phyloP scores from a whole-genome alignment of 305 asterid genomes.

The Fraxinus velutina region DNA sequence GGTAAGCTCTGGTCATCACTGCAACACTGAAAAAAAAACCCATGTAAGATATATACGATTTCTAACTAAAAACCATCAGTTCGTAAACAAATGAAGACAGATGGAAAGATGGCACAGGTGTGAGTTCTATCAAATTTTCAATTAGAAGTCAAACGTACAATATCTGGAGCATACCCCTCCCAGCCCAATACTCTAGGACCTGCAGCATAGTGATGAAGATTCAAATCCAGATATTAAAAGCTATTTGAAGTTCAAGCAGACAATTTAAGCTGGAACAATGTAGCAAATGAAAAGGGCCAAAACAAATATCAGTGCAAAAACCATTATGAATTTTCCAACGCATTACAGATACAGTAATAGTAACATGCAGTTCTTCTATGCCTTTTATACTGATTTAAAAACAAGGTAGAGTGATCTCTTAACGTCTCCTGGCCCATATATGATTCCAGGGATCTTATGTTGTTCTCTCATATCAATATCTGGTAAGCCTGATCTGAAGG shows the following conservation, averaged over 20 bases:
- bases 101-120: neutral
- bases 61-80: constrained; percentile 13
- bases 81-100: neutral
- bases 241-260: constrained; percentile 15
- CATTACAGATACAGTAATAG: neutral
- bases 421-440: neutral
- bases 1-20: constrained; percentile 96
- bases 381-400: neutral
- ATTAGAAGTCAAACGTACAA: constrained; percentile 55
- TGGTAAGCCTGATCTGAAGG: neutral
- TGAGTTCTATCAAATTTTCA: constrained; percentile 3
- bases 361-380: neutral
- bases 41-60: constrained; percentile 1
- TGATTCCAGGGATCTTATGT: neutral
- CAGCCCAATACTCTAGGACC: constrained; percentile 88
- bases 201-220: constrained; percentile 37
- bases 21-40: constrained; percentile 66
- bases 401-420: neutral
- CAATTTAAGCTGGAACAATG: neutral
- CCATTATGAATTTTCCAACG: neutral
- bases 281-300: neutral
- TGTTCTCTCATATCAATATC: neutral
- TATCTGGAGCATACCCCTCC: constrained; percentile 98
- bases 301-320: neutral
- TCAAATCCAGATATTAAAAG: constrained; percentile 10